phyloP scores from a whole-genome alignment of 306 rosid genomes.

The Canavalia gladiata region DNA sequence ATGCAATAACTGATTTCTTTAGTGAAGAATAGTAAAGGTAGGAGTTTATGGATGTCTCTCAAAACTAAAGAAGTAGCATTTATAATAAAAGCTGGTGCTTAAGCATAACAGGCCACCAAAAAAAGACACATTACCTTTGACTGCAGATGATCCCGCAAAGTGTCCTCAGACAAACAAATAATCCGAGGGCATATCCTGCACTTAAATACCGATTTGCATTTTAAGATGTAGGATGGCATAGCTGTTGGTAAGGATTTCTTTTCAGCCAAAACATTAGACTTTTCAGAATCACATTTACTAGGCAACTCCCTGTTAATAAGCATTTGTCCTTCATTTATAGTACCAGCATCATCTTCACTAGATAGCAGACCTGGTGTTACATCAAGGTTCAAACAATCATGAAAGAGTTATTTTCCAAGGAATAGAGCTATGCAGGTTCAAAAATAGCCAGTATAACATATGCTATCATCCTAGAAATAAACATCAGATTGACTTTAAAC shows the following conservation, averaged over 20 bases:
- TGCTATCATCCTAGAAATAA: conserved; percentile 6
- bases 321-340: conserved; percentile 49
- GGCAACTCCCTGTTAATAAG: conserved; percentile 43
- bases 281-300: conserved; percentile 50
- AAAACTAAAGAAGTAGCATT: conserved; percentile 7
- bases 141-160: conserved; percentile 79
- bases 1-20: conserved; percentile 22
- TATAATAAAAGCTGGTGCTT: not conserved
- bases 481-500: not conserved
- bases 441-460: not conserved
- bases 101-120: conserved; percentile 28
- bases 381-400: conserved; percentile 43
- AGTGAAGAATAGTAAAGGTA: not conserved
- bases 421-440: conserved; percentile 2
- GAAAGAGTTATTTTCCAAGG: conserved; percentile 30
- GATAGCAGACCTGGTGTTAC: conserved; percentile 56
- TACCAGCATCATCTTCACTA: conserved; percentile 66
- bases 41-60: conserved; percentile 19
- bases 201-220: conserved; percentile 84
- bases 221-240: conserved; percentile 57
- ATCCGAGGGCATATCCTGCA: conserved; percentile 92
- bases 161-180: conserved; percentile 84
- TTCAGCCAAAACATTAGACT: conserved; percentile 45
- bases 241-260: conserved; percentile 51
- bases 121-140: conserved; percentile 73